Evolutionary conservation across 164 flowering plant genomes (phyloP).

Genomic region (Malania oleifera): DNA sequence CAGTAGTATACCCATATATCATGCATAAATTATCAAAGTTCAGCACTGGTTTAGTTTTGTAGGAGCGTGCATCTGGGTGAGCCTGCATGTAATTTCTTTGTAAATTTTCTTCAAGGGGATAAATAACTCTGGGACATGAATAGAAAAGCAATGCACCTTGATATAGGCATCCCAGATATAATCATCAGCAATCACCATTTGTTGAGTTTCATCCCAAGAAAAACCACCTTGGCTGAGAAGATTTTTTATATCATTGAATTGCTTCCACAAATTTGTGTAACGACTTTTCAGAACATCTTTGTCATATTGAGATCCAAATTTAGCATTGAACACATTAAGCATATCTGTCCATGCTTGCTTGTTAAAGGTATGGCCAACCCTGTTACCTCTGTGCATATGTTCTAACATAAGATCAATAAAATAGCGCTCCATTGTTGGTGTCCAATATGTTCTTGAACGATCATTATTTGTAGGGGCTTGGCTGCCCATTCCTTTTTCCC

Average conservation of each 20-base stretch:
- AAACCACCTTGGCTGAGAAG: slow-evolving; percentile 49
- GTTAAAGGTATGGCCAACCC: slow-evolving; percentile 49
- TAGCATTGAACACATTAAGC: slow-evolving; percentile 43
- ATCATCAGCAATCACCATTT: slow-evolving; percentile 55
- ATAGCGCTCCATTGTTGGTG: slow-evolving; percentile 57
- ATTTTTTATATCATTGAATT: slow-evolving; percentile 44
- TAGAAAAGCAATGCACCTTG: slow-evolving; percentile 27
- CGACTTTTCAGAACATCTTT: slow-evolving; percentile 53
- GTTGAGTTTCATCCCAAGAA: slow-evolving; percentile 54
- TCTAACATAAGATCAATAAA: slow-evolving; percentile 61
- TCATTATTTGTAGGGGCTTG: slow-evolving; percentile 29
- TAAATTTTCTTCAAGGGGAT: neutral
- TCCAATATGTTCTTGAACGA: slow-evolving; percentile 54
- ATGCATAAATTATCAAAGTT: slow-evolving; percentile 45
- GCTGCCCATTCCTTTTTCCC: slow-evolving; percentile 29
- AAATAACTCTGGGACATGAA: neutral
- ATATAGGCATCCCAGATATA: slow-evolving; percentile 44
- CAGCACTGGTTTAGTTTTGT: slow-evolving; percentile 43
- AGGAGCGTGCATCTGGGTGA: slow-evolving; percentile 47
- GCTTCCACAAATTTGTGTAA: slow-evolving; percentile 57
- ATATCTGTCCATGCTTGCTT: slow-evolving; percentile 64
- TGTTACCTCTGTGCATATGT: slow-evolving; percentile 46
- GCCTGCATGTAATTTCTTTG: slow-evolving; percentile 24
- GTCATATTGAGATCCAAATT: slow-evolving; percentile 55
- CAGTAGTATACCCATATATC: slow-evolving; percentile 45